Evolutionary conservation across 768 basidiomycete genomes (phyloP), one percentile per base, ranked within the genome.

Genomic region (Macrolepiota fuliginosa): DNA sequence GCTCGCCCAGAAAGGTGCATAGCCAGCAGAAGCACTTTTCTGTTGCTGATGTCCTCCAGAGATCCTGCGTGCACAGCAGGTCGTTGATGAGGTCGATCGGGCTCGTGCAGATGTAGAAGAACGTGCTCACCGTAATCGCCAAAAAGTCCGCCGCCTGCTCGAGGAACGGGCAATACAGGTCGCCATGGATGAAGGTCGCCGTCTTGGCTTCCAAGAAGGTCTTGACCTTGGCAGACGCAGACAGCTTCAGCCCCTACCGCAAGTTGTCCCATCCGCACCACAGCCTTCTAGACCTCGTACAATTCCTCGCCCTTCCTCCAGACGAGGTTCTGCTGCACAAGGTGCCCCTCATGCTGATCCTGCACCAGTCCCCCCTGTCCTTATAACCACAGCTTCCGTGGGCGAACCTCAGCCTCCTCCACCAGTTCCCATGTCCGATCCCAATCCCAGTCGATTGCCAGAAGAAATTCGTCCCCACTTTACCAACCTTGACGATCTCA

Each of bases 111-210:
- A 80, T 1, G 84, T 84, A 0, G 83, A 86, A 63, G 72, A 76
- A 4, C 75, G 79, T 39, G 80, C 81, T 0, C 70, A 73, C 9
- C 73, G 76, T 12, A 78, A 81, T 25, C 74, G 84, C n/a, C 74
- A 78, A 13, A 78, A 68, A 61, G 73, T 78, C 19, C 76, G 84
- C 36, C 75, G 76, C 64, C 56, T 86, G 42, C 71, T 78, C 7
- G 78, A 84, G 62, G 77, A 80, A 40, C 74, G 77, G 9, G 72
- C 83, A 7, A 72, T 85, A 35, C 77, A 82, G 2, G 62, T 73
- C 15, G 87, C 86, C 1, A 71, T 80, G 59, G 83, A 86, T 56
- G 81, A 86, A 64, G 86, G 86, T 4, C 69, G 81, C 42, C 73
- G 77, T 24, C 64, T 78, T 11, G 86, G 86, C 4, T 83, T 80